Conservation (phyloP, 176 grass and related monocot genomes). For the Luzula sylvatica region DNA sequence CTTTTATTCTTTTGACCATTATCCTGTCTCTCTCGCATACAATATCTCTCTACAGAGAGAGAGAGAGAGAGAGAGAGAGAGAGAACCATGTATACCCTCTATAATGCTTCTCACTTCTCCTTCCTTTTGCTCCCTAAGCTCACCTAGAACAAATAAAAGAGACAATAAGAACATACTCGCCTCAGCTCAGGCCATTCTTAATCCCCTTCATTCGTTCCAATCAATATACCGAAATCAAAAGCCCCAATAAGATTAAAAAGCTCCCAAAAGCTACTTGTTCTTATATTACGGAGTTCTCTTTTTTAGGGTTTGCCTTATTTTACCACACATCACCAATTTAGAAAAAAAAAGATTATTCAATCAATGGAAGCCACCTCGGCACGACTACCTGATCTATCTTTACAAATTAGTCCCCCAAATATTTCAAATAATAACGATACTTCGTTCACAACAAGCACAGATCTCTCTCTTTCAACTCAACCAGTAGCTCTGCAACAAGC, state of each 20-base stretch:
- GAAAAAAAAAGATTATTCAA: not conserved
- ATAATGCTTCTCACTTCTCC: slow-evolving; percentile 3
- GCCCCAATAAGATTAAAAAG: not conserved
- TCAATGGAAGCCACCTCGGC: slow-evolving; percentile 27
- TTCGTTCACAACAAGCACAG: not conserved
- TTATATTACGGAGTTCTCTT: slow-evolving; percentile 7
- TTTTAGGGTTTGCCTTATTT: slow-evolving; percentile 2
- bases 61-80: slow-evolving; percentile 1
- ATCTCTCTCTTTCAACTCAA: slow-evolving; percentile 17
- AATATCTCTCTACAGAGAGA: not conserved
- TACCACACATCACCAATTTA: not conserved
- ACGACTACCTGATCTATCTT: slow-evolving; percentile 25
- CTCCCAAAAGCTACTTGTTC: not conserved
- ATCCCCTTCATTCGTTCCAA: slow-evolving; percentile 8
- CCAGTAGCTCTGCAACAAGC: not conserved
- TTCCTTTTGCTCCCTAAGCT: slow-evolving; percentile 16
- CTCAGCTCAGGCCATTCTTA: not conserved
- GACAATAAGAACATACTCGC: slow-evolving; percentile 21
- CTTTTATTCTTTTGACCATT: slow-evolving; percentile 18
- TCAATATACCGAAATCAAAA: too few relatives aligned
- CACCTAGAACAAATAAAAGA: slow-evolving; percentile 16
- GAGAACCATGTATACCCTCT: not conserved
- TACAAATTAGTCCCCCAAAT: slow-evolving; percentile 30
- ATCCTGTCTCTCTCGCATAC: slow-evolving; percentile 8
- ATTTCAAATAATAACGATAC: not conserved